phyloP scores from a whole-genome alignment of 306 rosid genomes.

The Dryas alaskensis region DNA sequence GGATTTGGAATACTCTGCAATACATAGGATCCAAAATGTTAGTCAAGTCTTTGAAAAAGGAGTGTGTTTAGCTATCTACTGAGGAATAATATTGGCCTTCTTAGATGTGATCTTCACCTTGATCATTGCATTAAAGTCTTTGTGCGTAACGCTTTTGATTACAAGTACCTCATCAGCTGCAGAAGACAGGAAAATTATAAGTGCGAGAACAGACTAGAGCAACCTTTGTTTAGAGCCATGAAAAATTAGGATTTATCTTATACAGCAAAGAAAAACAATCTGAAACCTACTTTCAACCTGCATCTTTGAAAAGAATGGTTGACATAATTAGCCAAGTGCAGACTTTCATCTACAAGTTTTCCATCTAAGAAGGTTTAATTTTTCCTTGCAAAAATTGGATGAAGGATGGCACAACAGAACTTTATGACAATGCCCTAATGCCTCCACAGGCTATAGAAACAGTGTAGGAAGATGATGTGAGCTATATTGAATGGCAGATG shows the following conservation, averaged over 20 bases:
- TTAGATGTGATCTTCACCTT: constrained; percentile 50
- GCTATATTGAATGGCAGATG: background rate
- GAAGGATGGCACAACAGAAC: background rate
- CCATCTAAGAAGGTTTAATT: constrained; percentile 4
- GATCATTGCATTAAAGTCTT: constrained; percentile 76
- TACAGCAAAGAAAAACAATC: background rate
- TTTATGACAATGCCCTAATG: background rate
- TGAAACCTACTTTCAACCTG: background rate
- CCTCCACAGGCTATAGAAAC: background rate
- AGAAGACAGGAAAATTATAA: constrained; percentile 24
- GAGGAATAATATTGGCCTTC: background rate
- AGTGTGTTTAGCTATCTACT: background rate
- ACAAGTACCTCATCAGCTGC: constrained; percentile 84
- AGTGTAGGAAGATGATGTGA: background rate
- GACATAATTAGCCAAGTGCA: background rate
- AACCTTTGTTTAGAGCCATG: background rate
- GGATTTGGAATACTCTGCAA: constrained; percentile 90
- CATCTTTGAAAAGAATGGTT: background rate
- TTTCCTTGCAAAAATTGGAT: constrained; percentile 3
- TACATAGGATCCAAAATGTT: constrained; percentile 24
- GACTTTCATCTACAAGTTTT: constrained; percentile 18
- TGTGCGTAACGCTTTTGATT: constrained; percentile 86
- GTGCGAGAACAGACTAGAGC: background rate
- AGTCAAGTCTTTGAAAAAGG: background rate
- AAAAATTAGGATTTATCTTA: background rate